Evolutionary conservation across 73 alveolate species (phyloP).

Genomic region (Paramecium tetraurelia): DNA sequence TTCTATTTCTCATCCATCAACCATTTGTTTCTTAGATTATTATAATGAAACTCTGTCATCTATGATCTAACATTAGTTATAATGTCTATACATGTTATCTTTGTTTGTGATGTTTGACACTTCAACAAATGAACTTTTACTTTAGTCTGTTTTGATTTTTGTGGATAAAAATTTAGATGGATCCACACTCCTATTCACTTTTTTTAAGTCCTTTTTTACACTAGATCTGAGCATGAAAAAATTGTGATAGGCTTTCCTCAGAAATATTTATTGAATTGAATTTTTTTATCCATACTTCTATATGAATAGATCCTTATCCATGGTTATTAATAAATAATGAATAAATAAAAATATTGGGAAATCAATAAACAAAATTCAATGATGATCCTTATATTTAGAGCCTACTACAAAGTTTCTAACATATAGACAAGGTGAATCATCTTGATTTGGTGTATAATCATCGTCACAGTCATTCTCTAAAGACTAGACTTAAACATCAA

Average conservation of each 20-base stretch:
- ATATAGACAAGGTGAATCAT: slow-evolving; percentile 1
- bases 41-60: not conserved
- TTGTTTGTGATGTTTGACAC: not conserved
- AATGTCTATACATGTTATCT: not conserved
- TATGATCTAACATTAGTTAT: not conserved
- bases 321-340: not conserved
- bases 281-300: not conserved
- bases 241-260: not conserved
- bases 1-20: not conserved
- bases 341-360: not conserved
- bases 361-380: not conserved
- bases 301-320: not conserved
- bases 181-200: not conserved
- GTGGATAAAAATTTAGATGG: not conserved
- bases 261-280: not conserved
- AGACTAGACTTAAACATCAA: not conserved
- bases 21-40: not conserved
- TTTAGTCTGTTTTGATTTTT: not conserved
- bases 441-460: not conserved
- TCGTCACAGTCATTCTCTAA: not conserved
- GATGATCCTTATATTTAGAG: not conserved
- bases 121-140: not conserved
- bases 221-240: not conserved
- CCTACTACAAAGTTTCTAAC: not conserved
- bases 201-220: not conserved